A percentile compares a stretch with the other conserved stretches of the same genome.
Evolutionary conservation across 106 monocot species (phyloP).

Genomic region (Chionographis japonica): DNA sequence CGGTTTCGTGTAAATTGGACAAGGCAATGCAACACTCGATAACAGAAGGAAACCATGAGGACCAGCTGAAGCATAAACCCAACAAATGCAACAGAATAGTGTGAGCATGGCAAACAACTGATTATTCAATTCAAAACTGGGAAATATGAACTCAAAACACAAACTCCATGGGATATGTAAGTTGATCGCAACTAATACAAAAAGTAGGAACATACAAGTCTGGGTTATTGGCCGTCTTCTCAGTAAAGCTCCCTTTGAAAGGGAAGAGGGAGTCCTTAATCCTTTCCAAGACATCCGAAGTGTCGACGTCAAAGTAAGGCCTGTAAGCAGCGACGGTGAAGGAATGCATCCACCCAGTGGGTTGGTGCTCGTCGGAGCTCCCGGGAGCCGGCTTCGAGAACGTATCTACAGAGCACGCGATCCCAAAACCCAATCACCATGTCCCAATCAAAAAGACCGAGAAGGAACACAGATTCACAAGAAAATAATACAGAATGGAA

Average conservation of each 20-base stretch:
- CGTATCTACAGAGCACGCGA: constrained; percentile 32
- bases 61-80: too few species aligned
- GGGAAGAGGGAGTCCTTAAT: constrained; percentile 71
- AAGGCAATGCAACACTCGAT: too few species aligned
- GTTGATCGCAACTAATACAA: neutral
- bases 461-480: neutral
- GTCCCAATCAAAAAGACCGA: too few species aligned
- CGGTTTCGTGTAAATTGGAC: too few species aligned
- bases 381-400: constrained; percentile 59
- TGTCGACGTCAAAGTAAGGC: constrained; percentile 73
- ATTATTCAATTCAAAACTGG: too few species aligned
- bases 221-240: constrained; percentile 62
- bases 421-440: neutral
- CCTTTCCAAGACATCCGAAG: constrained; percentile 65
- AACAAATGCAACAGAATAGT: too few species aligned
- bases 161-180: too few species aligned
- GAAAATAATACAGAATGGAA: neutral
- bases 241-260: constrained; percentile 53
- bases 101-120: too few species aligned
- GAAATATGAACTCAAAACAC: too few species aligned
- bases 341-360: constrained; percentile 43
- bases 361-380: constrained; percentile 22
- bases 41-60: too few species aligned
- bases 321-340: constrained; percentile 62
- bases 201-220: constrained; percentile 45